Conservation (phyloP, 805 yeast species). For the Starmera quercuum region DNA sequence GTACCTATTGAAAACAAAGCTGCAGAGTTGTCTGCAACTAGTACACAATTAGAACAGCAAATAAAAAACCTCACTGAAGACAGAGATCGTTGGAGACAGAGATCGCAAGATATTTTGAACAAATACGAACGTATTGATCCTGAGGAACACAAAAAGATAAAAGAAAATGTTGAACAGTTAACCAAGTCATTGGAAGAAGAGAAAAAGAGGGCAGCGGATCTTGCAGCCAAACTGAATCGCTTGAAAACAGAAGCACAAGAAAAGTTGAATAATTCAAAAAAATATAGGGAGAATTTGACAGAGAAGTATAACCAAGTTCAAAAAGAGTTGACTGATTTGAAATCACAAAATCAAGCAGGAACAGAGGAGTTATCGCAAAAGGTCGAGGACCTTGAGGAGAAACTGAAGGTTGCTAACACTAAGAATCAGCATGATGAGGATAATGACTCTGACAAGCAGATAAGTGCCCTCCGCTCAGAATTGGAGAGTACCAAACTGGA, state of each 20-base stretch:
- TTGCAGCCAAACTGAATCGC: conserved; percentile 11
- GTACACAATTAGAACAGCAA: conserved; percentile 43
- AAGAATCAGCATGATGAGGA: no score
- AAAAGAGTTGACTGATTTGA: conserved; percentile 9
- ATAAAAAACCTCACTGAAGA: conserved; percentile 43
- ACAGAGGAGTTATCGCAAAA: conserved; percentile 1
- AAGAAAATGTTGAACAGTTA: conserved; percentile 21
- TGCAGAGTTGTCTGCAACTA: conserved; percentile 28
- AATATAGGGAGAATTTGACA: neutral
- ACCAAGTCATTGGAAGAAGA: conserved; percentile 17
- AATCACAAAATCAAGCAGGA: neutral
- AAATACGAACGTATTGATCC: conserved; percentile 42
- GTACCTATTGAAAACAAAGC: conserved; percentile 39
- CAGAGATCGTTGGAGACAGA: conserved; percentile 48
- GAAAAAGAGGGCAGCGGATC: conserved; percentile 13
- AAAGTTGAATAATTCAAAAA: conserved; percentile 7
- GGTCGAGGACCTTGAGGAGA: conserved; percentile 13
- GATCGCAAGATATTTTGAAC: conserved; percentile 39
- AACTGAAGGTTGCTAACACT: conserved; percentile 12
- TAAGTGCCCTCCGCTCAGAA: no score
- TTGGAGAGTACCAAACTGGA: no score
- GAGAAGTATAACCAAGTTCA: neutral
- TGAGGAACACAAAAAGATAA: conserved; percentile 30
- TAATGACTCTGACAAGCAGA: no score
- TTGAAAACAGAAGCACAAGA: conserved; percentile 22